Evolutionary conservation across 2,329 filamentous ascomycete species (phyloP).

Genomic region (Karstenula rhodostoma): DNA sequence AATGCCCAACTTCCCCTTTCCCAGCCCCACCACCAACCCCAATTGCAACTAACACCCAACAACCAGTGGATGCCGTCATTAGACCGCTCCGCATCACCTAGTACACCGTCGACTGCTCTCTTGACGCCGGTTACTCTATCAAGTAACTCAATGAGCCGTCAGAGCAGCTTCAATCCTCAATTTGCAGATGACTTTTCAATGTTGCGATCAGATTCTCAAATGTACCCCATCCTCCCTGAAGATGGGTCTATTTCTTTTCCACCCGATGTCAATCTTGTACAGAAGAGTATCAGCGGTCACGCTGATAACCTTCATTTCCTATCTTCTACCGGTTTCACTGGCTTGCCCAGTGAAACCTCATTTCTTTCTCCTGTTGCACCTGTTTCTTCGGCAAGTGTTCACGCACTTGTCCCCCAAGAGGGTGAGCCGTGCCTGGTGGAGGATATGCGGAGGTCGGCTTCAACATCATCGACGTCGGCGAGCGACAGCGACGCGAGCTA

Average conservation of each 20-base stretch:
- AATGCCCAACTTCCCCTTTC: slow-evolving; percentile 31
- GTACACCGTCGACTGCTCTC: slow-evolving; percentile 47
- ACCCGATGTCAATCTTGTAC: slow-evolving; percentile 36
- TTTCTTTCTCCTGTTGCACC: slow-evolving; percentile 39
- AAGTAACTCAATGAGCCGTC: slow-evolving; percentile 55
- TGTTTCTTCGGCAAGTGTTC: slow-evolving; percentile 41
- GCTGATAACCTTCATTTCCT: slow-evolving; percentile 44
- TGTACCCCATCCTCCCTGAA: slow-evolving; percentile 46
- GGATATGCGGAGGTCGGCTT: slow-evolving; percentile 62
- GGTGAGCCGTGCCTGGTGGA: slow-evolving; percentile 48
- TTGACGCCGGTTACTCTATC: slow-evolving; percentile 50
- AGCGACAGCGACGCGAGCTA: slow-evolving; percentile 52
- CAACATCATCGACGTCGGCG: slow-evolving; percentile 32
- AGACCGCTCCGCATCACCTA: slow-evolving; percentile 47
- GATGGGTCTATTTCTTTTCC: slow-evolving; percentile 47
- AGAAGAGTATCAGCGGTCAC: slow-evolving; percentile 42
- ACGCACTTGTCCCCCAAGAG: slow-evolving; percentile 40
- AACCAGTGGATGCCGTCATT: slow-evolving; percentile 43
- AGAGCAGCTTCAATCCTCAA: slow-evolving; percentile 53
- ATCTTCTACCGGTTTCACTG: slow-evolving; percentile 35
- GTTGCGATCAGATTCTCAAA: slow-evolving; percentile 54
- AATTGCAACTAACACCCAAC: slow-evolving; percentile 42
- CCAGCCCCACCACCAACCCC: slow-evolving; percentile 31
- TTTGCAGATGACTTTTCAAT: slow-evolving; percentile 54
- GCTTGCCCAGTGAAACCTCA: slow-evolving; percentile 46